Conservation (phyloP, 1,284 basidiomycete species). For the Microbotryum lychnidis-dioicae region DNA sequence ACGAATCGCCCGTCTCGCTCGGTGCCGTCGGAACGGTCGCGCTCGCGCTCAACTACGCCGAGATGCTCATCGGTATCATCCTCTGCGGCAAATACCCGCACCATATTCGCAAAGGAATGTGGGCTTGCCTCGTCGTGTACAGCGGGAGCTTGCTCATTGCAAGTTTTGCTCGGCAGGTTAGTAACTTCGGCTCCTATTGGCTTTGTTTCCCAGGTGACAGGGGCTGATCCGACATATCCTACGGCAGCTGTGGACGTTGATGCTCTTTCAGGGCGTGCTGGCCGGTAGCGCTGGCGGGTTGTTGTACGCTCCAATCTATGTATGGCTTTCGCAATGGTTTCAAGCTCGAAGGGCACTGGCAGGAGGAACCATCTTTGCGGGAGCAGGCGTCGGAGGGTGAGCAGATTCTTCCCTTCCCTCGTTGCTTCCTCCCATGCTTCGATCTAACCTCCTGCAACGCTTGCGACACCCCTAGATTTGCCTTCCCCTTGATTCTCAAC, state of each 20-base stretch:
- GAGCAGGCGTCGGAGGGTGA: slow-evolving; percentile 28
- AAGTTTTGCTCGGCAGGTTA: slow-evolving; percentile 23
- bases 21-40: slow-evolving; percentile 21
- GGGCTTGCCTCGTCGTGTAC: slow-evolving; percentile 16
- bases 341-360: slow-evolving; percentile 16
- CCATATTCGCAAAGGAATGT: slow-evolving; percentile 7
- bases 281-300: neutral
- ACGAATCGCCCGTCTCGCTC: slow-evolving; percentile 13
- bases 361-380: slow-evolving; percentile 25
- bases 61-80: slow-evolving; percentile 8
- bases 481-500: slow-evolving; percentile 27
- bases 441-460: too few relatives aligned
- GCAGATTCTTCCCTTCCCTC: neutral
- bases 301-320: slow-evolving; percentile 20
- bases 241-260: slow-evolving; percentile 18
- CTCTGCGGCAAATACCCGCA: slow-evolving; percentile 14
- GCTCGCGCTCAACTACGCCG: slow-evolving; percentile 21
- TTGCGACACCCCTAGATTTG: neutral
- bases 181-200: slow-evolving; percentile 1
- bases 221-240: slow-evolving; percentile 15
- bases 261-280: slow-evolving; percentile 2
- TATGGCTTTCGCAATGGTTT: slow-evolving; percentile 29
- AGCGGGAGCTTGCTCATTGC: slow-evolving; percentile 18
- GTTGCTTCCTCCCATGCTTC: too few relatives aligned
- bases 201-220: too few relatives aligned